Conservation (phyloP, 2,329 filamentous ascomycete genomes). For the Allantophomopsis cytisporea region DNA sequence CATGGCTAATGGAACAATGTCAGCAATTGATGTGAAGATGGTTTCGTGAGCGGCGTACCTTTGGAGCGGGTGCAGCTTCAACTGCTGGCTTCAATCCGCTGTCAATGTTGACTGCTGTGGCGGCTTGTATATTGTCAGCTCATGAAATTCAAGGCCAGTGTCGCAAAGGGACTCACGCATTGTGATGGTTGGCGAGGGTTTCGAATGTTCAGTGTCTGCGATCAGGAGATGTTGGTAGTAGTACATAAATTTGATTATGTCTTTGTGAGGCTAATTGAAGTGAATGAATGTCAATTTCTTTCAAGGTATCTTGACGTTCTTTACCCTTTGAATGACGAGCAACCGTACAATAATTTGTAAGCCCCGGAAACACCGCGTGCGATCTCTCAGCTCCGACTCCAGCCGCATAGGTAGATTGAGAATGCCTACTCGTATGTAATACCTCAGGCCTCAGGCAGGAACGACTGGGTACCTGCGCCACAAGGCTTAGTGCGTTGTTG, state of each 20-base stretch:
- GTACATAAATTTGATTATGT: not conserved
- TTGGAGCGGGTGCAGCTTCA: conserved; percentile 10
- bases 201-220: conserved; percentile 6
- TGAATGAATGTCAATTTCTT: too few species aligned
- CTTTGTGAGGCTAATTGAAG: too few species aligned
- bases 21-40: not conserved
- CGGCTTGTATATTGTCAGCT: conserved; percentile 8
- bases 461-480: too few species aligned
- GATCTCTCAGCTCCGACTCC: too few species aligned
- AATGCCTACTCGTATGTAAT: too few species aligned
- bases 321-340: not conserved
- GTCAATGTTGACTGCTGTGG: conserved; percentile 13
- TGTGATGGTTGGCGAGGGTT: conserved; percentile 12
- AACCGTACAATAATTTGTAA: too few species aligned
- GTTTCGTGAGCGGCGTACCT: conserved; percentile 8
- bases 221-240: not conserved
- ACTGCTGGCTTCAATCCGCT: conserved; percentile 12
- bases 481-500: too few species aligned
- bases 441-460: too few species aligned
- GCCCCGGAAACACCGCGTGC: too few species aligned
- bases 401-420: too few species aligned
- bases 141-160: too few species aligned
- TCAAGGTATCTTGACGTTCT: too few species aligned
- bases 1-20: conserved; percentile 55
- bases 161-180: conserved; percentile 10